phyloP scores from a whole-genome alignment of 495 filamentous ascomycete genomes.

The Elasticomyces elasticus region DNA sequence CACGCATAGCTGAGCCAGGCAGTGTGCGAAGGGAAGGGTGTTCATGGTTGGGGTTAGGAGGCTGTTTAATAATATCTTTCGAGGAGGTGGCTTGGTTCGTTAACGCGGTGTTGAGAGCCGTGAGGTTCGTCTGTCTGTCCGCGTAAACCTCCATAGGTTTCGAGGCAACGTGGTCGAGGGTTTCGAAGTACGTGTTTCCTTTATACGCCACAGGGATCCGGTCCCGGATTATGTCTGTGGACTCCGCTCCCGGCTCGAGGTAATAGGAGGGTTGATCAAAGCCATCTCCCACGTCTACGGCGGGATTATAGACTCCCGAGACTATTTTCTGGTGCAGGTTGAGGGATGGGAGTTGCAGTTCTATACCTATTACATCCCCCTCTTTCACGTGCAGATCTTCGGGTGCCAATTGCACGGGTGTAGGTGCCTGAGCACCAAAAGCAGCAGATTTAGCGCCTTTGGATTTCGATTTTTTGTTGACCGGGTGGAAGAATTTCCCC shows the following conservation, averaged over 20 bases:
- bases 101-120: conserved; percentile 25
- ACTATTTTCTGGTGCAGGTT: conserved; percentile 79
- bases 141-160: conserved; percentile 83
- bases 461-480: conserved; percentile 28
- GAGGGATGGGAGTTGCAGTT: conserved; percentile 81
- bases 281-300: conserved; percentile 55
- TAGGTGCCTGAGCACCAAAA: conserved; percentile 30
- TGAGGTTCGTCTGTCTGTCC: conserved; percentile 56
- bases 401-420: conserved; percentile 25
- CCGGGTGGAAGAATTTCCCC: conserved; percentile 69
- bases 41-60: conserved; percentile 60
- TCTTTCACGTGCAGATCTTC: conserved; percentile 43
- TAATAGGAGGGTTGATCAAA: conserved; percentile 37
- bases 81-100: conserved; percentile 32
- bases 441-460: conserved; percentile 50
- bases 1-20: conserved; percentile 71
- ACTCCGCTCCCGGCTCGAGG: conserved; percentile 25
- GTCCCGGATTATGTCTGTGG: conserved; percentile 80
- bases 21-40: conserved; percentile 67
- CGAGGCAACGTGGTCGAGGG: conserved; percentile 77
- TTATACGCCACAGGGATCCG: conserved; percentile 91
- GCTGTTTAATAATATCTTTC: conserved; percentile 39
- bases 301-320: conserved; percentile 74
- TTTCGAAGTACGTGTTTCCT: conserved; percentile 85
- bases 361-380: conserved; percentile 90